A percentile compares a stretch with the other conserved stretches of the same genome.
Conservation (phyloP, 2,329 filamentous ascomycete species). For the Chaetomiaceae sp. region DNA sequence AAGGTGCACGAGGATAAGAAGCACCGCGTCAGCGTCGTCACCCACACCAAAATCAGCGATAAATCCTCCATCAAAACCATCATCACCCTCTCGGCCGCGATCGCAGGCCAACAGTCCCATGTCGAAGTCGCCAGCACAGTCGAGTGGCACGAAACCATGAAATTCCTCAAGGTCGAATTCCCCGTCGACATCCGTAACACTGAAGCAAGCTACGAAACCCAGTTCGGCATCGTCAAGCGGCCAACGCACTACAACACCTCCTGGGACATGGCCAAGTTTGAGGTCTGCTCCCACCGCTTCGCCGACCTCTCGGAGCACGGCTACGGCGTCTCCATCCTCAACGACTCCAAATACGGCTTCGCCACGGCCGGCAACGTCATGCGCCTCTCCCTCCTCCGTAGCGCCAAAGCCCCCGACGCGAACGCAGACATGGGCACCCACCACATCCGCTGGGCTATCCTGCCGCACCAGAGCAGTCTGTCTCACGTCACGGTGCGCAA, state of each 20-base stretch:
- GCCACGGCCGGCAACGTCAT: slow-evolving; percentile 85
- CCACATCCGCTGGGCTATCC: slow-evolving; percentile 81
- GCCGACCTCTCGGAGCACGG: slow-evolving; percentile 65
- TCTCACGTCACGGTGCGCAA: slow-evolving; percentile 71
- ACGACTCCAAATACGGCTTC: slow-evolving; percentile 95
- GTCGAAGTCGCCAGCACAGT: slow-evolving; percentile 80
- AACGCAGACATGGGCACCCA: slow-evolving; percentile 93
- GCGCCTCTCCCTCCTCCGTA: slow-evolving; percentile 79
- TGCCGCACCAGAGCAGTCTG: slow-evolving; percentile 74
- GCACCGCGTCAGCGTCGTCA: slow-evolving; percentile 75
- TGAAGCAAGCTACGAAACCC: slow-evolving; percentile 91
- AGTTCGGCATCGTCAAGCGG: slow-evolving; percentile 81
- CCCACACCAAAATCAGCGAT: slow-evolving; percentile 82
- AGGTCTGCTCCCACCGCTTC: slow-evolving; percentile 72
- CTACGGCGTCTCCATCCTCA: slow-evolving; percentile 82
- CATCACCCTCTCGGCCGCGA: slow-evolving; percentile 69
- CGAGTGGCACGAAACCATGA: slow-evolving; percentile 97
- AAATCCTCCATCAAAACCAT: slow-evolving; percentile 82
- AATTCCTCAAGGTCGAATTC: slow-evolving; percentile 98
- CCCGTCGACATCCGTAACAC: slow-evolving; percentile 87
- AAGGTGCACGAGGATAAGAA: slow-evolving; percentile 66
- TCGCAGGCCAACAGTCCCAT: slow-evolving; percentile 61
- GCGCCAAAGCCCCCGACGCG: slow-evolving; percentile 87
- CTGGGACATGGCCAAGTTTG: slow-evolving; percentile 78
- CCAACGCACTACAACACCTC: slow-evolving; percentile 97